Percentiles rank a stretch among this genome's conserved stretches.
Conservation (phyloP, 1,284 basidiomycete species). For the Paramarasmius palmivorus region DNA sequence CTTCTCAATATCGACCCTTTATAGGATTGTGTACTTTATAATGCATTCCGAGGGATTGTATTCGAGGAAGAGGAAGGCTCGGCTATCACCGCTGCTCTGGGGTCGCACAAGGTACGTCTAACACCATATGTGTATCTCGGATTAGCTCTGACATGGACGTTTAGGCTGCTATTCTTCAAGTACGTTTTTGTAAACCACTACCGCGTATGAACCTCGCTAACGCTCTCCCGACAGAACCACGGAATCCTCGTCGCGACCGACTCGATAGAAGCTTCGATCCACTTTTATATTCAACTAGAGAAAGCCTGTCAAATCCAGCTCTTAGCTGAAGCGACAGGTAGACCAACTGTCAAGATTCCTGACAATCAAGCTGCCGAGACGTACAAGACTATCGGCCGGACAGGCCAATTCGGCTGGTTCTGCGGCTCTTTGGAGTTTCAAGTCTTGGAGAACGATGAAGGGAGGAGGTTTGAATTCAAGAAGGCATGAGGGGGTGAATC, state of each 20-base stretch:
- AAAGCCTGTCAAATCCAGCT: constrained; percentile 49
- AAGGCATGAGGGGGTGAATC: background rate
- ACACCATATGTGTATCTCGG: background rate
- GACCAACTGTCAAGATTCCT: constrained; percentile 9
- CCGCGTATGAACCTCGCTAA: background rate
- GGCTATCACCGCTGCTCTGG: constrained; percentile 53
- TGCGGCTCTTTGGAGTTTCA: background rate
- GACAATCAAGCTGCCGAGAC: background rate
- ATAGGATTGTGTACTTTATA: constrained; percentile 37
- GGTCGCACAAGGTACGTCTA: constrained; percentile 35
- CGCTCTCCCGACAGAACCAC: constrained; percentile 46
- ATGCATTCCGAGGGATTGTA: constrained; percentile 57
- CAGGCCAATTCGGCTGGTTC: background rate
- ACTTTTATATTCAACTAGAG: constrained; percentile 33
- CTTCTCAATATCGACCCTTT: background rate
- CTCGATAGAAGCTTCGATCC: constrained; percentile 33
- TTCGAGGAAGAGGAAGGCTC: constrained; percentile 55
- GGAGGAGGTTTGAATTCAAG: constrained; percentile 1
- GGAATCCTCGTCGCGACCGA: constrained; percentile 51
- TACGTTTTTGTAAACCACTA: background rate
- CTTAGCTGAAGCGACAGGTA: constrained; percentile 46
- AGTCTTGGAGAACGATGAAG: constrained; percentile 3
- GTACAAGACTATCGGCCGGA: background rate
- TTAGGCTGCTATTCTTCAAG: constrained; percentile 22
- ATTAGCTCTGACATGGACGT: background rate